Percentiles rank a stretch among this genome's conserved stretches.
phyloP scores from a whole-genome alignment of 106 monocot species.

The Dendrobium officinale region DNA sequence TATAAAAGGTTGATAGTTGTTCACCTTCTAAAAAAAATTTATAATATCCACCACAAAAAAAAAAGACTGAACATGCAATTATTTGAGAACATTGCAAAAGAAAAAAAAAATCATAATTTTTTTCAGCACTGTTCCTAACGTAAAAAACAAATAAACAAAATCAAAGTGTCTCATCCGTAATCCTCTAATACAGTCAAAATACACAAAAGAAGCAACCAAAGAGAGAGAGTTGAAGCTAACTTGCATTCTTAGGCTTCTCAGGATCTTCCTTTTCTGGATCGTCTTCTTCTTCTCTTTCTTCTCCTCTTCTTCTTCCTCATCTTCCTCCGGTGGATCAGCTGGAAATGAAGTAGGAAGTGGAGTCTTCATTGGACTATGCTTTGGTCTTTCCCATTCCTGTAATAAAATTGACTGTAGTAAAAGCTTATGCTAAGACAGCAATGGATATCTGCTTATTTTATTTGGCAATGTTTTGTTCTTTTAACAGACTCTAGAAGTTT shows the following conservation, averaged over 20 bases:
- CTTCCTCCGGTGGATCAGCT: conserved; percentile 63
- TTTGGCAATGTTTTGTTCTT: neutral
- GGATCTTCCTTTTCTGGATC: conserved; percentile 64
- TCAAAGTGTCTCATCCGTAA: too few species aligned
- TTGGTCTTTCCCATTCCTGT: conserved; percentile 80
- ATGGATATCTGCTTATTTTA: neutral
- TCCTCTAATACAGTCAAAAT: neutral
- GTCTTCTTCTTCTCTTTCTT: conserved; percentile 58
- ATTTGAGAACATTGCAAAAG: too few species aligned
- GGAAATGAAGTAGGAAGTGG: conserved; percentile 66
- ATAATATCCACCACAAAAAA: too few species aligned
- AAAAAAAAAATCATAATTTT: too few species aligned
- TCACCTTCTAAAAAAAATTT: too few species aligned
- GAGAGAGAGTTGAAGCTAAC: neutral
- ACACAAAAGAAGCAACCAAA: neutral
- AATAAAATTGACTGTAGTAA: neutral
- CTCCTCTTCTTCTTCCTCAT: conserved; percentile 73
- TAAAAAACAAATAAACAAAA: too few species aligned
- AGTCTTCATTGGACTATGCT: conserved; percentile 84
- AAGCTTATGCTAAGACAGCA: neutral
- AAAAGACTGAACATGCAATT: too few species aligned
- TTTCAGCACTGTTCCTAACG: too few species aligned
- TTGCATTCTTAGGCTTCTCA: conserved; percentile 28
- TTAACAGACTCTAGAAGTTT: neutral
- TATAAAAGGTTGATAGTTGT: too few species aligned